Evolutionary conservation across 1,284 basidiomycete species (phyloP).

Genomic region (Ganoderma lucidum): DNA sequence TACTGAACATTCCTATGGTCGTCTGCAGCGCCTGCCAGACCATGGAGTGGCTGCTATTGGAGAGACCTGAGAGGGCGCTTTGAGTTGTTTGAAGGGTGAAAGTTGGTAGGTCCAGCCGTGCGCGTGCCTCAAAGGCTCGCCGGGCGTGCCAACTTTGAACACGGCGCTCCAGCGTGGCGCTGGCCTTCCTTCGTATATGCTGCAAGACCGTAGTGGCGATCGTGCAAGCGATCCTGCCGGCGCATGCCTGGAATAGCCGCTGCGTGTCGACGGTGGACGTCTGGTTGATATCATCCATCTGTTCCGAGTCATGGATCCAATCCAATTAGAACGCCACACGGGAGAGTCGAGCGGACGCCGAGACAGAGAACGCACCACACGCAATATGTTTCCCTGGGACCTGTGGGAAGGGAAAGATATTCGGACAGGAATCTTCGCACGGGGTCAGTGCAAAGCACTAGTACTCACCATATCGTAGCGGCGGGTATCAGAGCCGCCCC

Average conservation of each 20-base stretch:
- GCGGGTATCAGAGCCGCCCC: slow-evolving; percentile 67
- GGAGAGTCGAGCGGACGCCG: too few relatives aligned
- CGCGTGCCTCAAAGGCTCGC: slow-evolving; percentile 68
- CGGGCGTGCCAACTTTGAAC: slow-evolving; percentile 69
- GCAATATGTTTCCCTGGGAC: slow-evolving; percentile 11
- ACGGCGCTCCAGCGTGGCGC: slow-evolving; percentile 55
- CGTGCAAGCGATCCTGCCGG: slow-evolving; percentile 60
- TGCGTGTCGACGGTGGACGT: slow-evolving; percentile 64
- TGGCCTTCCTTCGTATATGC: slow-evolving; percentile 43
- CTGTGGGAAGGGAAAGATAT: background rate
- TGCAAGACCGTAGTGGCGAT: slow-evolving; percentile 54
- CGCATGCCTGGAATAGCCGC: slow-evolving; percentile 62
- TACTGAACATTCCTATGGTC: slow-evolving; percentile 51
- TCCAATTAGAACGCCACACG: background rate
- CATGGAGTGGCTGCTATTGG: slow-evolving; percentile 44
- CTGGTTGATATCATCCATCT: slow-evolving; percentile 69
- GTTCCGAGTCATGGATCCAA: background rate
- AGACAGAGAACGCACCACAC: background rate
- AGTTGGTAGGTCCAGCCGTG: slow-evolving; percentile 79
- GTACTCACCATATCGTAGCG: slow-evolving; percentile 51
- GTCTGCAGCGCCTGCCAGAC: slow-evolving; percentile 66
- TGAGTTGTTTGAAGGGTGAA: slow-evolving; percentile 70
- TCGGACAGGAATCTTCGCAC: background rate
- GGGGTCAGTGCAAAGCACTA: slow-evolving; percentile 43
- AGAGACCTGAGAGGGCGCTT: slow-evolving; percentile 54